Percentiles rank a stretch among this genome's conserved stretches.
Evolutionary conservation across 495 filamentous ascomycete genomes (phyloP).

Genomic region (Evernia prunastri): DNA sequence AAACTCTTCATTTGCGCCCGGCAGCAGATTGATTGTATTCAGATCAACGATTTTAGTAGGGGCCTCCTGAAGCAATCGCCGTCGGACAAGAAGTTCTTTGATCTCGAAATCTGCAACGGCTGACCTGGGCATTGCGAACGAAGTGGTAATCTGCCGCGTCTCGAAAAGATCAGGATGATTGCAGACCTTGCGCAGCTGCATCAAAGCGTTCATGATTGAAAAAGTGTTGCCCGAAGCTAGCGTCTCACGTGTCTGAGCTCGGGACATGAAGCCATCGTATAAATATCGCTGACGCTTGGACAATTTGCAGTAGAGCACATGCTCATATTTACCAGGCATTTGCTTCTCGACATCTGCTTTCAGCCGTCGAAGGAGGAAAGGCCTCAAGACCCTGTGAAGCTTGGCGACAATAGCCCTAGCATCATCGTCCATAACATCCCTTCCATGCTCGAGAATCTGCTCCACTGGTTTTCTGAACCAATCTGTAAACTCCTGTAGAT

Average conservation of each 20-base stretch:
- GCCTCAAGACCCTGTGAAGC: slow-evolving; percentile 86
- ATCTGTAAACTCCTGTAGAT: slow-evolving; percentile 83
- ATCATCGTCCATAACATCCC: slow-evolving; percentile 89
- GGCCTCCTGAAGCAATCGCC: slow-evolving; percentile 57
- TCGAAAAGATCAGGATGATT: slow-evolving; percentile 98
- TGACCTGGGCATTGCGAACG: slow-evolving; percentile 85
- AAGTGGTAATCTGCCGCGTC: slow-evolving; percentile 95
- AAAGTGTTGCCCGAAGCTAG: slow-evolving; percentile 94
- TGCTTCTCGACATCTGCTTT: slow-evolving; percentile 99
- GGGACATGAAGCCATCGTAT: slow-evolving; percentile 96
- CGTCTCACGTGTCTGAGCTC: slow-evolving; percentile 79
- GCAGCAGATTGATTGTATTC: slow-evolving; percentile 74
- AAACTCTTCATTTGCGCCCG: slow-evolving; percentile 58
- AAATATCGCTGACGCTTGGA: slow-evolving; percentile 91
- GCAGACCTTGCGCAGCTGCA: slow-evolving; percentile 97
- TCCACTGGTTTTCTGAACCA: slow-evolving; percentile 91
- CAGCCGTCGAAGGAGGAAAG: slow-evolving; percentile 83
- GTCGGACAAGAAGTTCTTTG: slow-evolving; percentile 66
- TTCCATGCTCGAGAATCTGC: slow-evolving; percentile 89
- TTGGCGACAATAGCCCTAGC: slow-evolving; percentile 81
- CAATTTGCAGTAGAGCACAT: slow-evolving; percentile 88
- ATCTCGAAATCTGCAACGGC: slow-evolving; percentile 70
- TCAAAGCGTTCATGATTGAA: slow-evolving; percentile 95
- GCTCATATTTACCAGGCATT: slow-evolving; percentile 97
- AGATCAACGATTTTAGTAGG: slow-evolving; percentile 62